These are phyloP conservation scores for Phtheirospermum japonicum DNA, from an alignment of 257 asterid genomes.

Conservation along the genomic window DNA sequence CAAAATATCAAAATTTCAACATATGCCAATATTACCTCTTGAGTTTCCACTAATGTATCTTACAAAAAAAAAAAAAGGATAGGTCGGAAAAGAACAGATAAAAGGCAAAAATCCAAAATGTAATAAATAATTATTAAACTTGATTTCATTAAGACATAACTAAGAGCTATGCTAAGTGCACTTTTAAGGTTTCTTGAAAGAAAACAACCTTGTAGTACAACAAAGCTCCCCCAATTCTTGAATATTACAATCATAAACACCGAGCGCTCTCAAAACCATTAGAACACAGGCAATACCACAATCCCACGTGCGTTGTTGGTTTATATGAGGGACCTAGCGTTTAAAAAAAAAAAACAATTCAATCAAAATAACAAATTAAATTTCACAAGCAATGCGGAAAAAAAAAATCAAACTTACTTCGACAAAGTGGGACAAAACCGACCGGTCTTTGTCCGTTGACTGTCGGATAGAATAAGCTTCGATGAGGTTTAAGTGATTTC, in stretches of 20 bases:
- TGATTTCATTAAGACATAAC: too few relatives aligned
- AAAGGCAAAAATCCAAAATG: too few relatives aligned
- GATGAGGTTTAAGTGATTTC: slow-evolving; percentile 37
- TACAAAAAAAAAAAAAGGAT: too few relatives aligned
- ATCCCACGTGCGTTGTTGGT: slow-evolving; percentile 83
- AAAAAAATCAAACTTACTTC: slow-evolving; percentile 47
- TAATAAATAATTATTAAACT: too few relatives aligned
- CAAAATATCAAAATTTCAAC: not conserved
- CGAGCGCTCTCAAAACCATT: slow-evolving; percentile 78
- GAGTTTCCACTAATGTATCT: not conserved
- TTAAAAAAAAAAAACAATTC: too few relatives aligned
- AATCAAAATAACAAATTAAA: slow-evolving; percentile 5
- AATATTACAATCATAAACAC: slow-evolving; percentile 42
- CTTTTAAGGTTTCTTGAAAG: not conserved
- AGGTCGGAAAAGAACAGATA: too few relatives aligned
- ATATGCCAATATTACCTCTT: not conserved
- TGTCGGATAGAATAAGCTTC: slow-evolving; percentile 42
- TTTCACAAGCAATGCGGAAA: slow-evolving; percentile 9
- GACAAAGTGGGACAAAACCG: slow-evolving; percentile 39
- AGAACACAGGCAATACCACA: slow-evolving; percentile 96
- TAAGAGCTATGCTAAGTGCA: too few relatives aligned
- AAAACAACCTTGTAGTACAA: slow-evolving; percentile 67
- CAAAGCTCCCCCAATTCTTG: slow-evolving; percentile 65
- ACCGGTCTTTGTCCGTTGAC: slow-evolving; percentile 38
- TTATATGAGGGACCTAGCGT: slow-evolving; percentile 80